phyloP scores from a whole-genome alignment of 176 grass and related monocot species.

The Dendrocalamus sinicus region DNA sequence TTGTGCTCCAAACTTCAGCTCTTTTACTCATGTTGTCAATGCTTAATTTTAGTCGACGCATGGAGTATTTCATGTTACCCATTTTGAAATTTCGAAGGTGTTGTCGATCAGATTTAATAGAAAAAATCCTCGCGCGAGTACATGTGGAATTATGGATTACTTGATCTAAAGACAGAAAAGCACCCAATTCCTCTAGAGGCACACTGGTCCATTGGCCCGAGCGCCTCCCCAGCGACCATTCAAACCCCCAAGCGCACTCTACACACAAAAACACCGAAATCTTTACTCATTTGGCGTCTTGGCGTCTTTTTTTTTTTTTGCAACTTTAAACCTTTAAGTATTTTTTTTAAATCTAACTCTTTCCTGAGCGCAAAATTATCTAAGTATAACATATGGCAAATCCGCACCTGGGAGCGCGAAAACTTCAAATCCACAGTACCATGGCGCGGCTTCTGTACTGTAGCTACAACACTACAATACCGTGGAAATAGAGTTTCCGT shows the following conservation, averaged over 20 bases:
- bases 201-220: neutral
- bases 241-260: constrained; percentile 40
- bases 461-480: no score
- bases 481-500: no score
- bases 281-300: no score
- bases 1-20: neutral
- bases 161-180: neutral
- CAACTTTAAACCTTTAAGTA: no score
- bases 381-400: no score
- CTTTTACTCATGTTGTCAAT: neutral
- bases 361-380: no score
- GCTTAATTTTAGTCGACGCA: neutral
- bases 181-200: neutral
- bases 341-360: no score
- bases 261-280: constrained; percentile 1
- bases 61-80: neutral
- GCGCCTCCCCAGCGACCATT: constrained; percentile 48
- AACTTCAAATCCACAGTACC: no score
- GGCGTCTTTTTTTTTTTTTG: no score
- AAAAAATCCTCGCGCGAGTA: neutral
- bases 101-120: neutral
- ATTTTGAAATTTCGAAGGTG: neutral
- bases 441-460: no score
- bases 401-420: no score
- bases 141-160: no score